Base-by-base conservation (phyloP, 768 basidiomycete genomes). In the Basidioascus undulatus region DNA sequence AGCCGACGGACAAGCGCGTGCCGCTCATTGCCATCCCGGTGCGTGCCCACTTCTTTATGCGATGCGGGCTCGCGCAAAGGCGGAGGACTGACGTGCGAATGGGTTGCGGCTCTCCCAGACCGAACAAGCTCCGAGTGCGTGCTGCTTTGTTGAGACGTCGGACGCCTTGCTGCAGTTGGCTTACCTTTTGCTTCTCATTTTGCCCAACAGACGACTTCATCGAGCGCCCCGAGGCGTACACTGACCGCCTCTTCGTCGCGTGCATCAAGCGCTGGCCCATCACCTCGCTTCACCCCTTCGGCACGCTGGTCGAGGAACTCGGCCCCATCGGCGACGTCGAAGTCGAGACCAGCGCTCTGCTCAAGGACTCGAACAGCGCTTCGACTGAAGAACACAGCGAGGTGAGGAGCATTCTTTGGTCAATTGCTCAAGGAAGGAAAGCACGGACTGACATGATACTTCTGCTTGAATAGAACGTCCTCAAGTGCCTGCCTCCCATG, bases 281-380 rank as follows among this genome's bases (percentile, higher is more conserved):
- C 55, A 89, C 83, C 49, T 96, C 89, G 30, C 69, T 98, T 13
- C 92, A 96, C 68, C 92, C 92, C 8, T 98, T 98, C 57, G 92
- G 92, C 42, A 94, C 89, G 16, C 63, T 98, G 30, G 92, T 94
- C 20, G 92, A 98, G 57, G 87, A 98, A 57, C 69, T 98, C 37
- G 92, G 92, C 34, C 77, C 86, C 16, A 98, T 98, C 46, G 92
- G 92, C n/a, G 82, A 98, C 49, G 75, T 89, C 39, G 86, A 96
- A 59, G 86, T 92, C 7, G 92, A 98, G 61, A 96, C 89, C 5
- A 87, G 82, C 46, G 92, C 92, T 7, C 64, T 98, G 44, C 65
- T 98, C 48, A 96, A 96, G 59, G 92, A 98, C 57, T 94, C 86
- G 66, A 94, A 94, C 61, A 94, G 94, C 73, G 83, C 89, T 2